Conservation (phyloP, 495 filamentous ascomycete genomes). For the Bombardia bombarda region DNA sequence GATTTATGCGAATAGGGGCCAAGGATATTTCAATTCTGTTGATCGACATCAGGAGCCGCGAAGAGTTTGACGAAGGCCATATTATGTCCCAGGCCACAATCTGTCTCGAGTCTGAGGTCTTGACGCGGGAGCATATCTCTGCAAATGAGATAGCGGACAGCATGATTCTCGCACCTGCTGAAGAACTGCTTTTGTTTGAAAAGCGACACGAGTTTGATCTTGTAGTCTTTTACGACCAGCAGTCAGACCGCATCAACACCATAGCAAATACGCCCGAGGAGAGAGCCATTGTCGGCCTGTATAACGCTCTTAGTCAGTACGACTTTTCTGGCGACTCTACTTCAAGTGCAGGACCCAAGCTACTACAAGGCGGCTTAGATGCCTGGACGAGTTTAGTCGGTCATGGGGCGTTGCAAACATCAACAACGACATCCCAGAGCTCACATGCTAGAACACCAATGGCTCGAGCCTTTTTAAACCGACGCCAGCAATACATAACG, state of each 20-base stretch:
- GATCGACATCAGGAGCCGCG: slow-evolving; percentile 78
- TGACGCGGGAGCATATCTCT: slow-evolving; percentile 66
- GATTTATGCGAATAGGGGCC: slow-evolving; percentile 44
- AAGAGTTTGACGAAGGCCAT: slow-evolving; percentile 80
- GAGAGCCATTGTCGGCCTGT: slow-evolving; percentile 57
- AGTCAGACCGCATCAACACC: slow-evolving; percentile 39
- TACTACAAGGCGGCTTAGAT: slow-evolving; percentile 74
- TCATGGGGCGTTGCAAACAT: slow-evolving; percentile 48
- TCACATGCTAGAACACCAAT: slow-evolving; percentile 13
- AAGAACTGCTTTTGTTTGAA: slow-evolving; percentile 66
- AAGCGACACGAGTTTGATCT: slow-evolving; percentile 73
- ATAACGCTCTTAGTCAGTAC: slow-evolving; percentile 75
- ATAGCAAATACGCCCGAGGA: slow-evolving; percentile 36
- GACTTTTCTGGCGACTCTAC: slow-evolving; percentile 52
- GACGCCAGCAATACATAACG: slow-evolving; percentile 15
- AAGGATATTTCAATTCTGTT: slow-evolving; percentile 58
- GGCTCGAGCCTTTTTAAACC: slow-evolving; percentile 10
- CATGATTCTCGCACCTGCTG: slow-evolving; percentile 67
- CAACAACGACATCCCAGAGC: slow-evolving; percentile 6
- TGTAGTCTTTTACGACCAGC: slow-evolving; percentile 84
- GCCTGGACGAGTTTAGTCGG: slow-evolving; percentile 80
- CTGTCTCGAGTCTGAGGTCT: slow-evolving; percentile 80
- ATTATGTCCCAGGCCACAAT: slow-evolving; percentile 74
- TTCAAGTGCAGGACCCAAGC: slow-evolving; percentile 57
- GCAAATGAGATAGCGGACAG: slow-evolving; percentile 78